Conservation (phyloP, 2,329 filamentous ascomycete genomes). For the Penicillium occitanis region DNA sequence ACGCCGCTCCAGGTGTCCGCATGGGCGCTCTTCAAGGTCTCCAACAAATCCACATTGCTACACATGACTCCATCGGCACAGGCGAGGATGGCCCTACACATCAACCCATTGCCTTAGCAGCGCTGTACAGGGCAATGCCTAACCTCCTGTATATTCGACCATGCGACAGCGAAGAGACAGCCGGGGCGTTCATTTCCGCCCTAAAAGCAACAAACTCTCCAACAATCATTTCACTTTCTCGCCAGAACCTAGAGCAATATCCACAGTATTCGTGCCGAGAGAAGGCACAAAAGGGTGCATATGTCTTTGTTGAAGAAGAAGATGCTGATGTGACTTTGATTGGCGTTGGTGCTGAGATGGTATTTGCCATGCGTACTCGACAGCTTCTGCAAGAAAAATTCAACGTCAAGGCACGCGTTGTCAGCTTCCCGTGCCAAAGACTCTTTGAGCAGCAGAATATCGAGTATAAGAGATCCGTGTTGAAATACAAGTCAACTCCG, state of each 20-base stretch:
- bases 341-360: slow-evolving; percentile 53
- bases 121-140: slow-evolving; percentile 63
- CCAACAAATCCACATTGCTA: slow-evolving; percentile 60
- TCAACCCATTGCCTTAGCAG: slow-evolving; percentile 59
- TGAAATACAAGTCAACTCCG: slow-evolving; percentile 42
- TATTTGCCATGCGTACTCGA: slow-evolving; percentile 47
- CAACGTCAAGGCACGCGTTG: slow-evolving; percentile 46
- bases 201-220: slow-evolving; percentile 41
- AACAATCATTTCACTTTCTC: slow-evolving; percentile 47
- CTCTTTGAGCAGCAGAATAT: slow-evolving; percentile 51
- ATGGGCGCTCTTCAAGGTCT: slow-evolving; percentile 60
- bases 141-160: slow-evolving; percentile 63
- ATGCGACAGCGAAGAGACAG: slow-evolving; percentile 57
- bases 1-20: slow-evolving; percentile 58
- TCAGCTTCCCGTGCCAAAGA: slow-evolving; percentile 53
- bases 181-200: slow-evolving; percentile 46
- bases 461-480: slow-evolving; percentile 47
- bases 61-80: slow-evolving; percentile 61
- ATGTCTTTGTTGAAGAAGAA: slow-evolving; percentile 42
- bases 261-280: slow-evolving; percentile 37
- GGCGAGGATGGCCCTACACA: slow-evolving; percentile 64
- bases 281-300: slow-evolving; percentile 43
- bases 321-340: slow-evolving; percentile 49
- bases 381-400: slow-evolving; percentile 41
- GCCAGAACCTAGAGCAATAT: slow-evolving; percentile 45